A percentile compares a stretch with the other conserved stretches of the same genome.
phyloP scores from a whole-genome alignment of 1,284 basidiomycete species.

The Waitea zeae region DNA sequence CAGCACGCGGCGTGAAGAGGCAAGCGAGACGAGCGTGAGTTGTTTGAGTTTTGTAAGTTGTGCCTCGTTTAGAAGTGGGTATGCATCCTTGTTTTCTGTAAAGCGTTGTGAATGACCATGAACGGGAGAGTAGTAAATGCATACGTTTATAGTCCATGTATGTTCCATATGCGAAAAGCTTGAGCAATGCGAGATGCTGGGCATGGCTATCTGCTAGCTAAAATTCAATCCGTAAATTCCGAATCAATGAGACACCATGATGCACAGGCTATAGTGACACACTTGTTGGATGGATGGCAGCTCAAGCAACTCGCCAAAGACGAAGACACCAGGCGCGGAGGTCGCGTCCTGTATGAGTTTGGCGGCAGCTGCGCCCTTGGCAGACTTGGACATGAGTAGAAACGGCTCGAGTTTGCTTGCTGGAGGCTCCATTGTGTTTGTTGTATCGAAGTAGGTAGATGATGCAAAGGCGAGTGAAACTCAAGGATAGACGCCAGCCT shows the following conservation, averaged over 20 bases:
- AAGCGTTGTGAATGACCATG: constrained; percentile 10
- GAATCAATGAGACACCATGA: not conserved
- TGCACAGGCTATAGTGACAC: constrained; percentile 8
- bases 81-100: constrained; percentile 41
- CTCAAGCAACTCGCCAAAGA: constrained; percentile 79
- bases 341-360: constrained; percentile 79
- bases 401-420: constrained; percentile 83
- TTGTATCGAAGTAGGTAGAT: too few relatives aligned
- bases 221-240: too few relatives aligned
- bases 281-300: constrained; percentile 74
- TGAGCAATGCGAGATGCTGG: constrained; percentile 44
- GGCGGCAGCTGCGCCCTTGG: constrained; percentile 81
- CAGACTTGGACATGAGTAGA: constrained; percentile 76
- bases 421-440: too few relatives aligned
- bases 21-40: constrained; percentile 75
- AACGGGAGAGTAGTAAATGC: constrained; percentile 6
- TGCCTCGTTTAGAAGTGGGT: constrained; percentile 51
- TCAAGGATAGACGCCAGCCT: too few relatives aligned
- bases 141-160: constrained; percentile 55
- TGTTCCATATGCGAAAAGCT: constrained; percentile 82
- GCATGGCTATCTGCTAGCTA: constrained; percentile 30
- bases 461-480: too few relatives aligned
- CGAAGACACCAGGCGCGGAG: constrained; percentile 76
- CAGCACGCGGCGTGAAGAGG: constrained; percentile 55
- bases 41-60: constrained; percentile 84